Percentiles rank a stretch among this genome's conserved stretches.
Evolutionary conservation across 2,329 filamentous ascomycete species (phyloP).

Genomic region (Penicillium expansum): DNA sequence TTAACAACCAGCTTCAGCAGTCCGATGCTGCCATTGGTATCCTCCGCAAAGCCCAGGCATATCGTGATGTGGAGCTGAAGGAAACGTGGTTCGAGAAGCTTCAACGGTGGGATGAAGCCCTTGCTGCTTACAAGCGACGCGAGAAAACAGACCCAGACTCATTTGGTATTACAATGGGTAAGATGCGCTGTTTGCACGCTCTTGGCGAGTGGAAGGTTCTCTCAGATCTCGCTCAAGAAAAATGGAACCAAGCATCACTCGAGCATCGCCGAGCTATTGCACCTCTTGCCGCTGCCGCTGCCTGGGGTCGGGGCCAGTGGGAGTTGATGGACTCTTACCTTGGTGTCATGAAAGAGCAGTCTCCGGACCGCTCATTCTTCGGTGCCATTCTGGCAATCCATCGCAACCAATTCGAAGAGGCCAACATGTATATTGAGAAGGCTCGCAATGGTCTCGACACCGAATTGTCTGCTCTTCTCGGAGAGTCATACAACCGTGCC

Average conservation of each 20-base stretch:
- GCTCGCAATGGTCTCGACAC: conserved; percentile 92
- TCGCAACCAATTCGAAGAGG: conserved; percentile 91
- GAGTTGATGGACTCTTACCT: conserved; percentile 98
- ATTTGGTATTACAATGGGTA: conserved; percentile 97
- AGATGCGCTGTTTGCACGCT: conserved; percentile 97
- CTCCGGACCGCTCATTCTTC: conserved; percentile 95
- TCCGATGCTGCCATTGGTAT: conserved; percentile 98
- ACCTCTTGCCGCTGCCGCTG: conserved; percentile 87
- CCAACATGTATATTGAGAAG: conserved; percentile 82
- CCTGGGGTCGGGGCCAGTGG: conserved; percentile 96
- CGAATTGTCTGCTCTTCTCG: conserved; percentile 92
- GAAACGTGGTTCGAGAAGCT: conserved; percentile 99
- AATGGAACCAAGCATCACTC: conserved; percentile 83
- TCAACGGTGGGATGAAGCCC: conserved; percentile 95
- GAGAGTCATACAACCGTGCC: conserved; percentile 95
- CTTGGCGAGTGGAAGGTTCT: conserved; percentile 96
- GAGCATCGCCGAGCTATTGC: conserved; percentile 91
- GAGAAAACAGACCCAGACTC: conserved; percentile 72
- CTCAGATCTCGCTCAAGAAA: conserved; percentile 82
- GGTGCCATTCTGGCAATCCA: conserved; percentile 93
- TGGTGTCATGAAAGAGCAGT: conserved; percentile 87
- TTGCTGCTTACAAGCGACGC: conserved; percentile 85
- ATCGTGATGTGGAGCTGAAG: conserved; percentile 91
- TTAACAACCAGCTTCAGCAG: conserved; percentile 98
- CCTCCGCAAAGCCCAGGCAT: conserved; percentile 88